phyloP scores from a whole-genome alignment of 441 rosid genomes.

The Macaranga tanarius region DNA sequence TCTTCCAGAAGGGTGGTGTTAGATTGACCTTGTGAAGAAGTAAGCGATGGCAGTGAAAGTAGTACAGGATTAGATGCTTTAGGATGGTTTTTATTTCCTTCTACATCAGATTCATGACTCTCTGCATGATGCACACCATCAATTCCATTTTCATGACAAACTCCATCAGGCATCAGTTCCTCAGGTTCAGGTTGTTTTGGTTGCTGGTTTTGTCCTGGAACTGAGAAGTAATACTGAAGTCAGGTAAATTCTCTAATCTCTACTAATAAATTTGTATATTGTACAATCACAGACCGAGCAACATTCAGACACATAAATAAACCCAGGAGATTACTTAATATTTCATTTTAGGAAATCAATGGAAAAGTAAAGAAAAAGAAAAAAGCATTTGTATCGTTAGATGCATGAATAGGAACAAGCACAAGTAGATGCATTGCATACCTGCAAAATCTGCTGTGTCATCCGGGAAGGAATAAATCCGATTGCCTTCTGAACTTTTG shows the following conservation, averaged over 20 bases:
- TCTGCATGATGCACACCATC: slow-evolving; percentile 11
- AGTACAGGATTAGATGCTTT: slow-evolving; percentile 17
- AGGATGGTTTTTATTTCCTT: slow-evolving; percentile 1
- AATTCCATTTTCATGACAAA: background rate
- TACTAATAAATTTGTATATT: background rate
- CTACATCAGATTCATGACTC: slow-evolving; percentile 10
- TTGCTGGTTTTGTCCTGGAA: slow-evolving; percentile 25
- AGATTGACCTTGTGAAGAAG: slow-evolving; percentile 10
- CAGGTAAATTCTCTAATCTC: too few species aligned
- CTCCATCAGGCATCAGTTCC: background rate
- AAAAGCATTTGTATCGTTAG: background rate
- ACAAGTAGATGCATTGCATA: slow-evolving; percentile 2
- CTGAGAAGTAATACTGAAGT: background rate
- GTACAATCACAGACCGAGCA: too few species aligned
- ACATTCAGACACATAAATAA: background rate
- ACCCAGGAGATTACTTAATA: background rate
- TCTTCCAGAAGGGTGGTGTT: slow-evolving; percentile 6
- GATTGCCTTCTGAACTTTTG: slow-evolving; percentile 11
- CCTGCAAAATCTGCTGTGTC: slow-evolving; percentile 28
- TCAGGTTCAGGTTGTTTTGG: background rate
- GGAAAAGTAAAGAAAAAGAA: background rate
- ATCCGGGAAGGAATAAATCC: slow-evolving; percentile 1
- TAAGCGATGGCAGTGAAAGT: background rate
- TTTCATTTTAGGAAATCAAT: background rate
- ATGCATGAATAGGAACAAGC: background rate